Conservation (phyloP, 306 rosid genomes). For the Ormosia semicastrata region DNA sequence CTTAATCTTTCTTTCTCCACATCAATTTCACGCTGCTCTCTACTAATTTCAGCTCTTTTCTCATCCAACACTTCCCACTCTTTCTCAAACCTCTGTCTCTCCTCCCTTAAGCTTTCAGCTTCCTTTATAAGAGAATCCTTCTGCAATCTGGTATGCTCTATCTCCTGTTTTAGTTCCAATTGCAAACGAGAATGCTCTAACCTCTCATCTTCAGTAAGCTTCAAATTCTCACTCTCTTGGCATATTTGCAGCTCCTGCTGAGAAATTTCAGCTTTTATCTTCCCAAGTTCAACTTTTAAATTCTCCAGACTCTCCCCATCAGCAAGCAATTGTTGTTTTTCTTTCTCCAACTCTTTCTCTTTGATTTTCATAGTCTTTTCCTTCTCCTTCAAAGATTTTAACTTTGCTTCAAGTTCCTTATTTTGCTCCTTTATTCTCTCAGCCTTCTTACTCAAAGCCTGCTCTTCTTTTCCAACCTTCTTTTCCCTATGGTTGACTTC, state of each 20-base stretch:
- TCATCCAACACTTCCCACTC: slow-evolving; percentile 87
- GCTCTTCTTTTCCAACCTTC: slow-evolving; percentile 68
- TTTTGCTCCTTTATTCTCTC: slow-evolving; percentile 77
- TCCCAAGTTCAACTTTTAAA: slow-evolving; percentile 57
- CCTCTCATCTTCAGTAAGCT: slow-evolving; percentile 66
- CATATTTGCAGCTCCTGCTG: slow-evolving; percentile 56
- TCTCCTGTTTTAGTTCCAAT: slow-evolving; percentile 71
- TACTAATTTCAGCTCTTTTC: slow-evolving; percentile 56
- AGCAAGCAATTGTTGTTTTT: slow-evolving; percentile 60
- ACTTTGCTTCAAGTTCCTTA: slow-evolving; percentile 60
- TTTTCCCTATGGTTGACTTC: slow-evolving; percentile 72
- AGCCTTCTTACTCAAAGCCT: slow-evolving; percentile 61
- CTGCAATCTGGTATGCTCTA: slow-evolving; percentile 61
- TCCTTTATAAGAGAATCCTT: slow-evolving; percentile 54
- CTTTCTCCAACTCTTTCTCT: slow-evolving; percentile 67
- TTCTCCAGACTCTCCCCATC: slow-evolving; percentile 52
- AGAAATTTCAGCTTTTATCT: slow-evolving; percentile 52
- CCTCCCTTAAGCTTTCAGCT: slow-evolving; percentile 69
- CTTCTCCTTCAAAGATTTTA: slow-evolving; percentile 56
- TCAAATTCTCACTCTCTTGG: slow-evolving; percentile 62
- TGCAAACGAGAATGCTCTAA: slow-evolving; percentile 66
- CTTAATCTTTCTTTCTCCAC: slow-evolving; percentile 63
- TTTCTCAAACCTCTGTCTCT: slow-evolving; percentile 76
- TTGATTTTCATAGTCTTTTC: slow-evolving; percentile 58
- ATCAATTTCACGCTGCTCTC: slow-evolving; percentile 45